These are phyloP conservation scores for Glebionis coronaria DNA, from an alignment of 129 eudicot species.

Conservation along the genomic window DNA sequence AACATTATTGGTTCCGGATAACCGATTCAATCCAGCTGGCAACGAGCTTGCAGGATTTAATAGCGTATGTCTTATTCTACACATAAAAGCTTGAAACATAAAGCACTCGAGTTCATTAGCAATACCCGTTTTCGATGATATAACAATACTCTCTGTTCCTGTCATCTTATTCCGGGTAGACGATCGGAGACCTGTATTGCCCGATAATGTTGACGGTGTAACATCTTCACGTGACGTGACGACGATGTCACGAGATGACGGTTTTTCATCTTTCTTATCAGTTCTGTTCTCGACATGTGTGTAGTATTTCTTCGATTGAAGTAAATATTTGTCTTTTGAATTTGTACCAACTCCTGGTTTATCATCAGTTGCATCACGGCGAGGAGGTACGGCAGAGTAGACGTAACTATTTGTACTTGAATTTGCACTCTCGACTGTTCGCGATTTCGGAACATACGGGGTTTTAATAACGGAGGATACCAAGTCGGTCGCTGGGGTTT, in stretches of 20 bases:
- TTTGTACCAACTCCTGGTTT: constrained; percentile 42
- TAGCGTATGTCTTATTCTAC: constrained; percentile 72
- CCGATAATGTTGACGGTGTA: constrained; percentile 38
- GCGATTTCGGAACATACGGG: constrained; percentile 74
- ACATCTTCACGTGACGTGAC: constrained; percentile 34
- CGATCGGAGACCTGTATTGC: constrained; percentile 36
- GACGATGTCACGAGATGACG: constrained; percentile 27
- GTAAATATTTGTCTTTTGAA: constrained; percentile 40
- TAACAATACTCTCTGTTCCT: constrained; percentile 39
- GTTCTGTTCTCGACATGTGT: constrained; percentile 58
- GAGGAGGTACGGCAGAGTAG: constrained; percentile 87
- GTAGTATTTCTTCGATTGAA: constrained; percentile 56
- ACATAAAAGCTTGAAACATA: constrained; percentile 90
- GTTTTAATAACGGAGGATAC: constrained; percentile 61
- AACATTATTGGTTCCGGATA: constrained; percentile 45
- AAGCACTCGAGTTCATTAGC: constrained; percentile 89
- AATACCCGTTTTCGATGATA: constrained; percentile 54
- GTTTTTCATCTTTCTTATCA: constrained; percentile 37
- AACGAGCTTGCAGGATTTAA: constrained; percentile 42
- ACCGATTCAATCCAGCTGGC: constrained; percentile 44
- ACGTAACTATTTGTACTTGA: constrained; percentile 71
- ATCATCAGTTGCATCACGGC: constrained; percentile 57
- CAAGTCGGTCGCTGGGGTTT: constrained; percentile 50
- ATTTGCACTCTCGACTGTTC: constrained; percentile 65
- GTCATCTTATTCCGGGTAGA: constrained; percentile 28